Evolutionary conservation across 202 grass and related monocot genomes (phyloP).

Genomic region (Zoysia matrella): DNA sequence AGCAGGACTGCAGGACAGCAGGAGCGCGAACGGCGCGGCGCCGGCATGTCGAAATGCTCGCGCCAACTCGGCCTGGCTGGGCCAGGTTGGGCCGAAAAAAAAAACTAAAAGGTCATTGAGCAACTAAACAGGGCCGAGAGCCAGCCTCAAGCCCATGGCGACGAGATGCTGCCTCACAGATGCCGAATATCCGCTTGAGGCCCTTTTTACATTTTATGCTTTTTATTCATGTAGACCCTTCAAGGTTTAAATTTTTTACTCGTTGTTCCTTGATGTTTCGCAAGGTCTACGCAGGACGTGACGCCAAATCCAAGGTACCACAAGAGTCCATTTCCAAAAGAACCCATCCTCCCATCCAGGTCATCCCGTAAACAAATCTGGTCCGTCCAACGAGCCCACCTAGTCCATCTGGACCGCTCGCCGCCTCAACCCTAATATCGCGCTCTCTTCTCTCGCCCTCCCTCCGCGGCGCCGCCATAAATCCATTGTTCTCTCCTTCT

Average conservation of each 20-base stretch:
- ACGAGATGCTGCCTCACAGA: not conserved
- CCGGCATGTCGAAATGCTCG: not conserved
- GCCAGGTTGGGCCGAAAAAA: not conserved
- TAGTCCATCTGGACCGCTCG: not conserved
- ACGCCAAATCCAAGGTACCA: not conserved
- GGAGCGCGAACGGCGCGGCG: constrained; percentile 7
- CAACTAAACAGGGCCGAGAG: not conserved
- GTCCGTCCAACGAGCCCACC: not conserved
- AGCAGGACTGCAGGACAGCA: not conserved
- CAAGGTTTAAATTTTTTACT: not conserved
- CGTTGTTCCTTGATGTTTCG: too few relatives aligned
- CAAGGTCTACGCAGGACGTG: not conserved
- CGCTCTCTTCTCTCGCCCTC: not conserved
- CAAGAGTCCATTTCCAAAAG: not conserved
- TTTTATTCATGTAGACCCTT: not conserved
- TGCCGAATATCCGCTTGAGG: not conserved
- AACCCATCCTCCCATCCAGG: not conserved
- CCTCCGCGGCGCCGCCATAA: constrained; percentile 47
- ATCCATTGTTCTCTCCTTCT: not conserved
- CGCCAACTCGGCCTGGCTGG: not conserved
- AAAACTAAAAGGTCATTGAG: not conserved
- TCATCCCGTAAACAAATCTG: not conserved
- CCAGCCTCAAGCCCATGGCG: not conserved
- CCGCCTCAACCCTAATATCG: constrained; percentile 37
- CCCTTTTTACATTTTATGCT: not conserved